Evolutionary conservation across 768 basidiomycete species (phyloP).

Genomic region (Rhizopogon rudus): DNA sequence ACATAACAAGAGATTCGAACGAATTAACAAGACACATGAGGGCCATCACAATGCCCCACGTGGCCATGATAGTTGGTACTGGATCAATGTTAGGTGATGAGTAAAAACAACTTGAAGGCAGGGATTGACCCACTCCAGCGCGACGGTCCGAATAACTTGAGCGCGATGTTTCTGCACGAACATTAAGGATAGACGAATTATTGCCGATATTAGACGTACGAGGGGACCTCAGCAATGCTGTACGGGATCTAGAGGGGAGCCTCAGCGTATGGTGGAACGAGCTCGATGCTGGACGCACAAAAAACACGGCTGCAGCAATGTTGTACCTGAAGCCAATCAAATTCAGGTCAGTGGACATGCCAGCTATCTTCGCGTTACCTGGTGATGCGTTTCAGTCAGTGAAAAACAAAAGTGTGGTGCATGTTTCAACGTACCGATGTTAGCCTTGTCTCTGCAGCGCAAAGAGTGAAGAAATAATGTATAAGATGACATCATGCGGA

Average conservation of each 20-base stretch:
- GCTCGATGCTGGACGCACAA: conserved; percentile 14
- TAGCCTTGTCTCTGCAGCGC: conserved; percentile 35
- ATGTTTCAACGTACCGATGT: conserved; percentile 30
- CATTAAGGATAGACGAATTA: background rate
- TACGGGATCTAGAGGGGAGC: conserved; percentile 25
- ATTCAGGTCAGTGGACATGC: conserved; percentile 34
- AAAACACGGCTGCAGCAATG: conserved; percentile 35
- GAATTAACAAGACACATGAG: conserved; percentile 33
- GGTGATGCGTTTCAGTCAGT: background rate
- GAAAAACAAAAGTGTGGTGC: background rate
- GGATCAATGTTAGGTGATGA: conserved; percentile 12
- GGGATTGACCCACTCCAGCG: conserved; percentile 25
- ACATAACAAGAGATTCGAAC: conserved; percentile 26
- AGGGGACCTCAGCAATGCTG: conserved; percentile 32
- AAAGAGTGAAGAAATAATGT: background rate
- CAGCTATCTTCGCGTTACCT: conserved; percentile 42
- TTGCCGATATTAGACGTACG: conserved; percentile 19
- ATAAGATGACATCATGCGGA: background rate
- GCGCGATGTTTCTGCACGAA: conserved; percentile 30
- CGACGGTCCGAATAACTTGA: conserved; percentile 31
- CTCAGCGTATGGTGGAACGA: background rate
- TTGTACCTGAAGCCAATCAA: conserved; percentile 32
- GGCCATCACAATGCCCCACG: conserved; percentile 35
- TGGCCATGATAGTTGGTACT: conserved; percentile 37
- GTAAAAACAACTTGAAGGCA: background rate